Evolutionary conservation across 345 rosid genomes (phyloP), one percentile per base, ranked within the genome.

Genomic region (Populus pruinosa): DNA sequence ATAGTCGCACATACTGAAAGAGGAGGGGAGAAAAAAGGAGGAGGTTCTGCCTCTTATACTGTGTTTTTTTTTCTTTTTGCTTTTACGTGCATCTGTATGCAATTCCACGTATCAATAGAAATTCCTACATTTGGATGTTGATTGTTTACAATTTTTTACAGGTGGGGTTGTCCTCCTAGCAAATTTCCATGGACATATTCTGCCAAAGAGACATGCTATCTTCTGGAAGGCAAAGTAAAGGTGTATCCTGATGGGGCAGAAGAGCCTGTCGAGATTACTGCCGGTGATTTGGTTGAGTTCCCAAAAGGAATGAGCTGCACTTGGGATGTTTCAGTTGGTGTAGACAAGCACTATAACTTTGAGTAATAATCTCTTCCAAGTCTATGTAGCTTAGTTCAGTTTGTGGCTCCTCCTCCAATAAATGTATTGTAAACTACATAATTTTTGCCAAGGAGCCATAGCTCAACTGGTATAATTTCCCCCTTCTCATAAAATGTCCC

Each of bases 161-260:
- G 98, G 83, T 94, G 97, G 98, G 97, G 97, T 76, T 90, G 98
- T 76, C 91, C 92, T 83, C 96, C 99, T 10, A 90, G 95, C 85
- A 94, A 93, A 87, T 93, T 93, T 78, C 97, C 97, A 36, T 94
- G 95, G 97, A 91, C 98, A 53, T 91, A 91, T 61, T 29, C 64
- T 65, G 82, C 90, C 25, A 93, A 86, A 77, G 98, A 91, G 93
- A 93, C 93, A 6, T 88, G 93, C 84, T 94, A 77, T 78, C 81
- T 94, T 69, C 82, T 94, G 61, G 84, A 93, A 38, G 98, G 98
- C 14, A 86, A 91, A 77, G 95, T 91, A 27, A 93, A 89, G 87
- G 94, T 94, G 64, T 85, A 82, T 12, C 97, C 97, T n/a, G 86
- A 88, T 69, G 98, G 97, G 9, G 82, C 91, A 2, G 81, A 87